A percentile compares a stretch with the other conserved stretches of the same genome.
These are phyloP conservation scores for Eucalyptus pumila DNA, from an alignment of 345 rosid species.

Conservation along the genomic window DNA sequence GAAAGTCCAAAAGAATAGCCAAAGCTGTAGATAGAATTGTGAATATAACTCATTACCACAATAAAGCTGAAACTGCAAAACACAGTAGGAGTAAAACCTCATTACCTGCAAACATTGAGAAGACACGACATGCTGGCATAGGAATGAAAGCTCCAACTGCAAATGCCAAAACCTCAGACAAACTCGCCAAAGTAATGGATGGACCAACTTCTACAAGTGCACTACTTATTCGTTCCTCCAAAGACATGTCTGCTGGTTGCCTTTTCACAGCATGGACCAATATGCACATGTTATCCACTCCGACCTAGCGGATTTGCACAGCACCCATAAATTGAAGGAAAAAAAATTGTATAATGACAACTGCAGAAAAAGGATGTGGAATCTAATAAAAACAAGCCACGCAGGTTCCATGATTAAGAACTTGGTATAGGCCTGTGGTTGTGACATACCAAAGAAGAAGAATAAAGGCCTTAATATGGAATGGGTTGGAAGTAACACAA, in stretches of 20 bases:
- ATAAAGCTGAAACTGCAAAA: neutral
- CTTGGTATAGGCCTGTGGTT: neutral
- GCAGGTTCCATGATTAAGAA: neutral
- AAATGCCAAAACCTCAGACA: slow-evolving; percentile 93
- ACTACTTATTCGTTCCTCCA: slow-evolving; percentile 81
- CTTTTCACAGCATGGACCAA: slow-evolving; percentile 96
- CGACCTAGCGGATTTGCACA: slow-evolving; percentile 35
- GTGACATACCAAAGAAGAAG: neutral
- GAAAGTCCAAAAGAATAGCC: slow-evolving; percentile 53
- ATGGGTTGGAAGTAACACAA: neutral
- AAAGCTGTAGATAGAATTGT: slow-evolving; percentile 17
- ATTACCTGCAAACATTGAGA: slow-evolving; percentile 95
- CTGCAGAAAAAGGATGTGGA: neutral
- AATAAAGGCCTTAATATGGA: neutral
- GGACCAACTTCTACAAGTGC: slow-evolving; percentile 98
- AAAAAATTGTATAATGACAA: neutral
- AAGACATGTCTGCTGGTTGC: slow-evolving; percentile 49
- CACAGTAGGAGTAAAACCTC: neutral
- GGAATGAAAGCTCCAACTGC: slow-evolving; percentile 91
- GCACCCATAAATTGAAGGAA: neutral
- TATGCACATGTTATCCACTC: slow-evolving; percentile 99
- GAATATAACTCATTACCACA: neutral
- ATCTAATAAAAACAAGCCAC: neutral
- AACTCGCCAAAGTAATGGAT: slow-evolving; percentile 91
- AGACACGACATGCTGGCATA: slow-evolving; percentile 98